Conservation (phyloP, 1,284 basidiomycete species). For the Paramarasmius palmivorus region DNA sequence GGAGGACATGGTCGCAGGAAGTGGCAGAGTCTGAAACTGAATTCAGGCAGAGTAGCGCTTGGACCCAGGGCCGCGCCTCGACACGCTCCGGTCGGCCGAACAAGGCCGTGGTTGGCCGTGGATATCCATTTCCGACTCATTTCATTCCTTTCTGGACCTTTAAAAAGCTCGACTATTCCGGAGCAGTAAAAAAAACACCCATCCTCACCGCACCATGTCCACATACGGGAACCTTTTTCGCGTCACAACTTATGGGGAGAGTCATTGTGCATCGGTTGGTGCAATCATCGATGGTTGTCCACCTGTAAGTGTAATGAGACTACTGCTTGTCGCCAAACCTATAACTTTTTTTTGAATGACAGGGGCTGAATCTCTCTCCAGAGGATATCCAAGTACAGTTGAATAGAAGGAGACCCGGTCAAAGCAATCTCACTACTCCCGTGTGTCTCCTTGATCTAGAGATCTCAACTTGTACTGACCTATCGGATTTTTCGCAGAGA, state of each 20-base stretch:
- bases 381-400: constrained; percentile 93
- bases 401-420: constrained; percentile 90
- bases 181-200: neutral
- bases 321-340: neutral
- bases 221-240: constrained; percentile 90
- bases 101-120: no score
- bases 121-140: no score
- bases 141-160: neutral
- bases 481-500: constrained; percentile 51
- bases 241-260: constrained; percentile 98
- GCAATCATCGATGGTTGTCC: constrained; percentile 98
- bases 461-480: constrained; percentile 1
- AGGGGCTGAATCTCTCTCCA: constrained; percentile 84
- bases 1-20: constrained; percentile 2
- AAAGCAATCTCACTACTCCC: constrained; percentile 96
- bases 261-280: constrained; percentile 95
- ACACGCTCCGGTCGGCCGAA: no score
- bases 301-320: constrained; percentile 76
- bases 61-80: neutral
- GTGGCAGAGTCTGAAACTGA: neutral
- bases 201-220: constrained; percentile 64
- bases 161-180: neutral
- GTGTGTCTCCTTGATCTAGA: constrained; percentile 45
- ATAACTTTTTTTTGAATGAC: constrained; percentile 9
- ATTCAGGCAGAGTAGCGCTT: no score